phyloP scores from a whole-genome alignment of 768 basidiomycete genomes.

The Serendipita vermifera region DNA sequence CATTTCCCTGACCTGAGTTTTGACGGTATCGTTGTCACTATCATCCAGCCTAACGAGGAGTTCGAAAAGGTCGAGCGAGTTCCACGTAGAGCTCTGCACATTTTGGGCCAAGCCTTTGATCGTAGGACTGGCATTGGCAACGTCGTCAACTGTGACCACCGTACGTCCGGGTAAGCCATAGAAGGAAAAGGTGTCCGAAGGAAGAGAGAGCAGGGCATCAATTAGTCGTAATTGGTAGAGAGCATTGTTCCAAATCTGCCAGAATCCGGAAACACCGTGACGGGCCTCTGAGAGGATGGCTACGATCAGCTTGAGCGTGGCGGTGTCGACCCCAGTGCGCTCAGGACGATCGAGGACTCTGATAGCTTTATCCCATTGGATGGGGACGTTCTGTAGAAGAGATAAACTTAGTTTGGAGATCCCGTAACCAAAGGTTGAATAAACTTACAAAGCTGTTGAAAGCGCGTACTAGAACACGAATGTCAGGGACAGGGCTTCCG shows the following conservation, averaged over 20 bases:
- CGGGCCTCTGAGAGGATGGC: constrained; percentile 68
- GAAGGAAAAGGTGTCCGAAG: constrained; percentile 85
- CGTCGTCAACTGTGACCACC: constrained; percentile 81
- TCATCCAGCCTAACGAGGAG: constrained; percentile 68
- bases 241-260: constrained; percentile 75
- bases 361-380: constrained; percentile 75
- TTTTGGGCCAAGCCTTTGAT: constrained; percentile 83
- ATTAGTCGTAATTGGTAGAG: constrained; percentile 76
- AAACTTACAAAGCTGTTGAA: constrained; percentile 58
- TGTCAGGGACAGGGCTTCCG: constrained; percentile 61
- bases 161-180: constrained; percentile 70
- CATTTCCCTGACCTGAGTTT: constrained; percentile 73
- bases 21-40: constrained; percentile 56
- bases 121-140: constrained; percentile 68
- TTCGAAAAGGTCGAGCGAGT: constrained; percentile 80
- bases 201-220: constrained; percentile 75
- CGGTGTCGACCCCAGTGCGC: constrained; percentile 75
- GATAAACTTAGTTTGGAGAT: background rate
- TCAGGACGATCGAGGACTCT: constrained; percentile 76
- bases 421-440: too few species aligned
- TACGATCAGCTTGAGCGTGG: constrained; percentile 77
- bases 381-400: constrained; percentile 38
- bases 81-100: constrained; percentile 89
- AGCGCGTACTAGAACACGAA: constrained; percentile 57
- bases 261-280: constrained; percentile 76